Percentiles rank a stretch among this genome's conserved stretches.
Evolutionary conservation across 192 early-diverging fungal genomes (phyloP).

Genomic region (Umbelopsis ramanniana): DNA sequence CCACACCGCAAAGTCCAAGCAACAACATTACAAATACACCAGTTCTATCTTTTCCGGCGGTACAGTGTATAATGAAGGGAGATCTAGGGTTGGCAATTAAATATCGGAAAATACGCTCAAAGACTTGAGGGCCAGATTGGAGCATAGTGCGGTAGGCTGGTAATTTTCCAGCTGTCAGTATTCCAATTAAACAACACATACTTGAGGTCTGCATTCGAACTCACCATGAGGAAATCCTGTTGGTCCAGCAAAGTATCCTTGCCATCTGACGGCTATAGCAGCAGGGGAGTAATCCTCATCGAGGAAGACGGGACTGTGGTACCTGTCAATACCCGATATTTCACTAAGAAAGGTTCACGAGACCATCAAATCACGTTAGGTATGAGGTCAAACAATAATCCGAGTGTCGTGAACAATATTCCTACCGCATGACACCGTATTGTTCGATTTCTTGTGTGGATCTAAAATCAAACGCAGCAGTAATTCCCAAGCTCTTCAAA

Average conservation of each 20-base stretch:
- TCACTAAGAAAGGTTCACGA: slow-evolving; percentile 28
- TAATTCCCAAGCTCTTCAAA: slow-evolving; percentile 51
- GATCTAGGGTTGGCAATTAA: slow-evolving; percentile 44
- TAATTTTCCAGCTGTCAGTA: no score
- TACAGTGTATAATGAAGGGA: slow-evolving; percentile 70
- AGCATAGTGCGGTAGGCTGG: slow-evolving; percentile 52
- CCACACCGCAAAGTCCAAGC: slow-evolving; percentile 63
- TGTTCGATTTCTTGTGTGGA: slow-evolving; percentile 55
- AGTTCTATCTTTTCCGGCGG: slow-evolving; percentile 74
- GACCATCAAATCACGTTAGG: background rate
- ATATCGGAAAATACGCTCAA: slow-evolving; percentile 50
- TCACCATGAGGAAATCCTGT: slow-evolving; percentile 52
- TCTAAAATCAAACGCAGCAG: slow-evolving; percentile 58
- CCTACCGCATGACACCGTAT: slow-evolving; percentile 45
- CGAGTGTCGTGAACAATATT: background rate
- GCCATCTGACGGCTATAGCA: slow-evolving; percentile 56
- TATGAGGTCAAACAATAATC: background rate
- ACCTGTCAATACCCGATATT: slow-evolving; percentile 41
- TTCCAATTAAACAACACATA: background rate
- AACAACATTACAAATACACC: slow-evolving; percentile 64
- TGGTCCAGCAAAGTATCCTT: slow-evolving; percentile 57
- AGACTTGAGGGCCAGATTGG: slow-evolving; percentile 45
- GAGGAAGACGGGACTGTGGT: slow-evolving; percentile 54
- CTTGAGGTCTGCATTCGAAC: background rate
- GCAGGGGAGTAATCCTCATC: slow-evolving; percentile 61